Percentiles rank a stretch among this genome's conserved stretches.
These are phyloP conservation scores for Trichoderma pleuroti DNA, from an alignment of 2,329 filamentous ascomycete species.

Conservation along the genomic window DNA sequence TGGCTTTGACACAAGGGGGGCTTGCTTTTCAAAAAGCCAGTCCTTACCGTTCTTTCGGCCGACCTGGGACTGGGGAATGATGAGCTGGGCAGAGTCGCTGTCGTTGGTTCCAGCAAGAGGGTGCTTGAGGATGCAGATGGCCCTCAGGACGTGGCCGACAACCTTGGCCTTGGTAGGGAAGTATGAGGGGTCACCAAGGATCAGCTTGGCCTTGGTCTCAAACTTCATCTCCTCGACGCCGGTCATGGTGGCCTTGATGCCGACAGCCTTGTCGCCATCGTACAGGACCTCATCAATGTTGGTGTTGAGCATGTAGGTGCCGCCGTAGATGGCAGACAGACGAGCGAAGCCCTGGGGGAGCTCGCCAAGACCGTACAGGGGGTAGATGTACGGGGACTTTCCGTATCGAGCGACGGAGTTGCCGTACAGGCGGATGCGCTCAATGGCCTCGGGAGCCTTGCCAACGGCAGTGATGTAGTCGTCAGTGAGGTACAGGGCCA, in stretches of 20 bases:
- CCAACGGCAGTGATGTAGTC: conserved; percentile 75
- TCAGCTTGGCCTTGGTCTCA: conserved; percentile 92
- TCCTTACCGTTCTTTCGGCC: conserved; percentile 86
- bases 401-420: conserved; percentile 97
- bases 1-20: background rate
- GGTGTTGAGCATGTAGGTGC: conserved; percentile 99
- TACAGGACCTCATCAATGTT: conserved; percentile 85
- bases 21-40: background rate
- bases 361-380: conserved; percentile 93
- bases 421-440: conserved; percentile 92
- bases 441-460: conserved; percentile 76
- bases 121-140: conserved; percentile 96
- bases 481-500: conserved; percentile 92
- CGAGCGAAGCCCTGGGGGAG: conserved; percentile 96
- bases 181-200: conserved; percentile 94
- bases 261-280: conserved; percentile 78
- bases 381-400: conserved; percentile 99
- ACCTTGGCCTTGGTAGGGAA: conserved; percentile 87
- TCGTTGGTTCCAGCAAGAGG: conserved; percentile 86
- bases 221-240: conserved; percentile 90
- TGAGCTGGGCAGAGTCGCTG: conserved; percentile 86
- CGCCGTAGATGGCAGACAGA: conserved; percentile 95
- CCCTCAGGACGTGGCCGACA: conserved; percentile 85
- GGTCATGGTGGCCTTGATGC: conserved; percentile 97
- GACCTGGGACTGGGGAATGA: conserved; percentile 96